Conservation (phyloP, 805 yeast genomes). For the Hanseniaspora clermontiae region DNA sequence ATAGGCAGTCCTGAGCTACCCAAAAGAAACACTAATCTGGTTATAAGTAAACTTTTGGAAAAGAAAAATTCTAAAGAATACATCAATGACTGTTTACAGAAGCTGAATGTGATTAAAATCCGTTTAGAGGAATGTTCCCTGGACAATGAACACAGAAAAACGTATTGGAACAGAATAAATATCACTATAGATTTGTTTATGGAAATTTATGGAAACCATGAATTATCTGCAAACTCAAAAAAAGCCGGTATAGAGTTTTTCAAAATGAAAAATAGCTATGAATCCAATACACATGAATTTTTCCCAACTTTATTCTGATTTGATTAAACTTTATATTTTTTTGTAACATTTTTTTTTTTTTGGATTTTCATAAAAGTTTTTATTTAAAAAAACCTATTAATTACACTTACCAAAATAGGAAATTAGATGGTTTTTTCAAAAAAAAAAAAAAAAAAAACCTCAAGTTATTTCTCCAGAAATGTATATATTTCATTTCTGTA, state of each 20-base stretch:
- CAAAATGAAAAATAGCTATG: neutral
- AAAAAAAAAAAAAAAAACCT: too few species aligned
- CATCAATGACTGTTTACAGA: neutral
- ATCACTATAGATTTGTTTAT: neutral
- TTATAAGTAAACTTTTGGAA: neutral
- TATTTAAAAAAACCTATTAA: too few species aligned
- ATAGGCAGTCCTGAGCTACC: constrained; percentile 69
- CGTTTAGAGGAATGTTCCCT: neutral
- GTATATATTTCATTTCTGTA: neutral
- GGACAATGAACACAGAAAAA: neutral
- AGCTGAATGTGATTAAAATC: neutral
- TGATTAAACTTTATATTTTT: neutral
- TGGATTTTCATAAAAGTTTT: too few species aligned
- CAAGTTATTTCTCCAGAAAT: too few species aligned
- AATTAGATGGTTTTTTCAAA: neutral
- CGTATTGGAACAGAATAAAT: neutral
- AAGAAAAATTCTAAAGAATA: neutral
- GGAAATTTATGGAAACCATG: neutral
- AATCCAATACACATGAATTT: neutral
- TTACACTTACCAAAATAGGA: neutral
- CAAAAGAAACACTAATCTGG: constrained; percentile 14
- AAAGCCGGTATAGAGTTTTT: neutral
- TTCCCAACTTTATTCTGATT: neutral
- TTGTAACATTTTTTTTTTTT: neutral
- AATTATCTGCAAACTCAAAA: neutral